Evolutionary conservation across 192 early-diverging fungal species (phyloP), one percentile per base, ranked within the genome.

Genomic region (Spizellomyces sp.): DNA sequence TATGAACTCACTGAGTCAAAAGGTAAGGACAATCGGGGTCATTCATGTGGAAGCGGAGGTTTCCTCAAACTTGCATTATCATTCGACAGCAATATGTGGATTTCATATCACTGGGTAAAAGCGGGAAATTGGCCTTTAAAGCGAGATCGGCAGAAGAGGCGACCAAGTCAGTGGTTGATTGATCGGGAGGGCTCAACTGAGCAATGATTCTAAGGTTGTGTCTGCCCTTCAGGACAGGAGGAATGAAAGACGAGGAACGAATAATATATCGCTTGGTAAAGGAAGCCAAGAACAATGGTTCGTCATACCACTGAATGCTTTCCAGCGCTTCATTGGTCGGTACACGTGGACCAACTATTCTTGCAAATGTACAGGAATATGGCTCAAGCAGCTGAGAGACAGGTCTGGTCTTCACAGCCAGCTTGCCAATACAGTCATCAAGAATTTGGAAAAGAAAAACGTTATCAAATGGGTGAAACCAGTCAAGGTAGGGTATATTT

Each of bases 401-500:
- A 88, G 90, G 69, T 92, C 89, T n/a, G 91, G 90, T 59, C 64
- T 98, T 22, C 90, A 91, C 48, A 80, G 83, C 46, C 81, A 88
- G 62, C 85, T 93, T 9, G 88, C 96, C 44, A 92, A 82, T 47
- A 89, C 91, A 54, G 83, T 86, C 64, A 81, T 96, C 42, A 93
- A 94, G 70, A 78, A 60, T 10, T 82, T 98, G 21, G 95, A 98
- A 71, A 89, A 90, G 69, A 89, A 87, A 58, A 80, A 83, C 64
- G 69, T 94, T 47, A 94, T 96, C 54, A 96, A 96, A 75, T 80
- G 86, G 14, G 84, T 96, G 66, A 96, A 96, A 68, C 89, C 91
- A 10, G 90, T 96, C 74, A 96, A 98, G 79, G 88, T 91, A 65
- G 60, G 73, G 27, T 66, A 70, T 36, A 15, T 22, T 14, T 77